These are phyloP conservation scores for Amphibolis antarctica DNA, from an alignment of 106 monocot species.

Conservation along the genomic window DNA sequence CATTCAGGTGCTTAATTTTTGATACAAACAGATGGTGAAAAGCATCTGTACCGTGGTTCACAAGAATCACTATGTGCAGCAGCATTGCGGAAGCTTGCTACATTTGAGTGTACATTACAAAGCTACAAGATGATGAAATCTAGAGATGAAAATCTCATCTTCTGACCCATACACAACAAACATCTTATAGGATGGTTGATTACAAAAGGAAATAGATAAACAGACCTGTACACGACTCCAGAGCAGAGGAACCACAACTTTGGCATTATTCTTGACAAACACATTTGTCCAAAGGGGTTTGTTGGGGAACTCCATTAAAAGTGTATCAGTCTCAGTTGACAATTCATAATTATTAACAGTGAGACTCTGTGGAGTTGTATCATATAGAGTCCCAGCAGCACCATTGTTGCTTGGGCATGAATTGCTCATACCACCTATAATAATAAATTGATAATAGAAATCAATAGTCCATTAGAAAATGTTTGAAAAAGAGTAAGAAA, in stretches of 20 bases:
- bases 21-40: too few relatives aligned
- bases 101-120: too few relatives aligned
- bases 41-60: too few relatives aligned
- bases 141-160: too few relatives aligned
- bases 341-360: constrained; percentile 75
- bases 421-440: constrained; percentile 71
- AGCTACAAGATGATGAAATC: neutral
- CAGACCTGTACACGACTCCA: constrained; percentile 98
- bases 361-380: constrained; percentile 81
- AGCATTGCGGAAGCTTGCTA: too few relatives aligned
- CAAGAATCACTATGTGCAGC: too few relatives aligned
- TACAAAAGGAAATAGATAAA: neutral
- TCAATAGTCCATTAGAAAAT: neutral
- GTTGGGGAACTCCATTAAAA: constrained; percentile 85
- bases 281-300: constrained; percentile 98
- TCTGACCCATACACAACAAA: too few relatives aligned
- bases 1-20: too few relatives aligned
- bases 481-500: neutral
- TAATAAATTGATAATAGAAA: neutral
- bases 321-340: constrained; percentile 86
- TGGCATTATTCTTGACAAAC: constrained; percentile 78
- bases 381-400: constrained; percentile 98
- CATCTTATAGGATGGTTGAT: too few relatives aligned
- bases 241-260: constrained; percentile 84
- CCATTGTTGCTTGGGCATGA: constrained; percentile 84